These are phyloP conservation scores for Elsinoe batatas DNA, from an alignment of 2,329 filamentous ascomycete genomes.

Conservation along the genomic window DNA sequence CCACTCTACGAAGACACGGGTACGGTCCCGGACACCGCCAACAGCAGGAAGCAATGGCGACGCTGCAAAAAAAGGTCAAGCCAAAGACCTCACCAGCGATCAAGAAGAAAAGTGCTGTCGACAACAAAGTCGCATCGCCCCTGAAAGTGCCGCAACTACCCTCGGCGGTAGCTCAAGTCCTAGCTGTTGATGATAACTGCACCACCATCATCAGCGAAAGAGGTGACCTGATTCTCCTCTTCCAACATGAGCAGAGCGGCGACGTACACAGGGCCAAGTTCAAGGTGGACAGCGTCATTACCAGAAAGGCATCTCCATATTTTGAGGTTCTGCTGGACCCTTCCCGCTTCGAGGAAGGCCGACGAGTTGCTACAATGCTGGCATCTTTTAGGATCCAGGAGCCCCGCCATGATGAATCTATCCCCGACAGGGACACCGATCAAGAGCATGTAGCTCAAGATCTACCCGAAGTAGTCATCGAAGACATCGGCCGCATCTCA, in stretches of 20 bases:
- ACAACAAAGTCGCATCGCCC: background rate
- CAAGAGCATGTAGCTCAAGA: too few relatives aligned
- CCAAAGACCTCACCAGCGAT: background rate
- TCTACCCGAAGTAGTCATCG: constrained; percentile 55
- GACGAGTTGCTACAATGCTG: constrained; percentile 44
- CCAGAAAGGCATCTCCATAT: constrained; percentile 57
- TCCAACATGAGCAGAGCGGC: constrained; percentile 53
- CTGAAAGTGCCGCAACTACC: background rate
- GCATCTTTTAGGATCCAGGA: constrained; percentile 37
- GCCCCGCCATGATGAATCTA: constrained; percentile 36
- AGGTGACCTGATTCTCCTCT: constrained; percentile 57
- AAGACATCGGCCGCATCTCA: constrained; percentile 60
- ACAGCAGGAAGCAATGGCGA: too few relatives aligned
- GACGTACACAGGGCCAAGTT: constrained; percentile 44
- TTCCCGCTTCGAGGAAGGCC: constrained; percentile 53
- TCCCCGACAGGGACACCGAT: constrained; percentile 31
- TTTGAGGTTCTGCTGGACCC: constrained; percentile 59
- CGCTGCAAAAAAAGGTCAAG: background rate
- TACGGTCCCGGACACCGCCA: too few relatives aligned
- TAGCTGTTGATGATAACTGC: background rate
- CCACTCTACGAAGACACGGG: background rate
- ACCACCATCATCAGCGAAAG: constrained; percentile 42
- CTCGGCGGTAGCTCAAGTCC: background rate
- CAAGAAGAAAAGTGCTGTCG: too few relatives aligned
- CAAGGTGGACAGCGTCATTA: constrained; percentile 47